Evolutionary conservation across 2,329 filamentous ascomycete species (phyloP), one percentile per base, ranked within the genome.

Genomic region (Phialocephala subalpina): DNA sequence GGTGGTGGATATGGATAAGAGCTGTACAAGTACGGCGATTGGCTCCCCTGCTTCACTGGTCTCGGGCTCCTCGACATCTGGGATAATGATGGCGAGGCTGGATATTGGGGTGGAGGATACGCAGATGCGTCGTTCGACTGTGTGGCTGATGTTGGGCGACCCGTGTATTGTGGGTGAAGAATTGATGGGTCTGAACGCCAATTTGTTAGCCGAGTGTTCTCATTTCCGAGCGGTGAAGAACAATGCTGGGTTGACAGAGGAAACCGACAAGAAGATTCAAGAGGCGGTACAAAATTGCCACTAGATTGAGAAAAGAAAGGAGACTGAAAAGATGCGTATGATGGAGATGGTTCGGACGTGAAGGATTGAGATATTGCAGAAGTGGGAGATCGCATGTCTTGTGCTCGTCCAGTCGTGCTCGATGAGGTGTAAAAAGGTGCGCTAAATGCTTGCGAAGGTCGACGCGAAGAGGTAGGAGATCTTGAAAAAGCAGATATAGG

Each of bases 221-320:
- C 36, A 47, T 25, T 52, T 45, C 53, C 22, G 40, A 47, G 45
- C 62, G 36, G 57, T 58, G 35, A 67, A 64, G 62, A 55, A 69
- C 20, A 59, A 60, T 62, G 66, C 66, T 61, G 67, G 72, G 71
- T 74, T 78, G 73, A 77, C 76, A 74, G 75, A 80, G 78, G 78
- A 83, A 83, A 86, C 82, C 79, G 80, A 85, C 83, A 84, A 77
- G 81, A 82, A 76, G 79, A 81, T 75, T 80, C 78, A 73, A 84
- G 80, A 77, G 83, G 83, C 76, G 82, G 79, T 71, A 84, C 77
- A 74, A 84, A 85, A 77, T 81, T 83, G 68, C 82, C 82, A 75
- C 81, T 85, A 69, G 81, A 83, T 74, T 83, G 83, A 80, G 79
- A 81, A 80, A 84, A 84, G 76, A 83, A 84, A 81, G 78, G 77